Percentiles rank a stretch among this genome's conserved stretches.
Conservation (phyloP, 352 stramenopile genomes). For the Blastocystis sp. region DNA sequence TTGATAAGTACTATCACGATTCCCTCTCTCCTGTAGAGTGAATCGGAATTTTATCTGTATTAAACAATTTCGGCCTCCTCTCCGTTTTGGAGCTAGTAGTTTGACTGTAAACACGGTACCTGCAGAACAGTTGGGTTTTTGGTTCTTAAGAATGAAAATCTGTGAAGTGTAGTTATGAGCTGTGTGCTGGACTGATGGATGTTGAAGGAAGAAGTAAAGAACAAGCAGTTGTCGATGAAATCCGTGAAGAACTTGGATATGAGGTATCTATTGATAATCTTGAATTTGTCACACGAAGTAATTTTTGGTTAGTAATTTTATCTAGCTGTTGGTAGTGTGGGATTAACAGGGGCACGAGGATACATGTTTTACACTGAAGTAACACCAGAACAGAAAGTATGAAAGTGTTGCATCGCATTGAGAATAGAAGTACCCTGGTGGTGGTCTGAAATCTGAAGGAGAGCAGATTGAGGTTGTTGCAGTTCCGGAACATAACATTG, state of each 20-base stretch:
- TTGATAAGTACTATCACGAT: constrained; percentile 4
- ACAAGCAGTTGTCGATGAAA: constrained; percentile 47
- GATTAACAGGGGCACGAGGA: constrained; percentile 3
- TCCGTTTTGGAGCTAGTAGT: constrained; percentile 41
- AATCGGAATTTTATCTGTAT: constrained; percentile 46
- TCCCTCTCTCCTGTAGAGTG: neutral
- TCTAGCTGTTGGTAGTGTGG: constrained; percentile 39
- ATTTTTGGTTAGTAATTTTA: neutral
- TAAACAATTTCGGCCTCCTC: constrained; percentile 16
- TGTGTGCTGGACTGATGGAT: constrained; percentile 52
- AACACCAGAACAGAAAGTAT: constrained; percentile 45
- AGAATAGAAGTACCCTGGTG: constrained; percentile 23
- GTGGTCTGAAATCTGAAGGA: constrained; percentile 29
- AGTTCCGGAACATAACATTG: neutral
- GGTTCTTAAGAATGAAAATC: neutral
- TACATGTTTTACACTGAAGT: constrained; percentile 49
- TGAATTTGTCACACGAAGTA: constrained; percentile 40
- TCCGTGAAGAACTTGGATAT: constrained; percentile 40
- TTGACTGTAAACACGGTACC: constrained; percentile 2
- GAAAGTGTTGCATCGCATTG: too few relatives aligned
- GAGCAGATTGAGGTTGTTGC: constrained; percentile 42
- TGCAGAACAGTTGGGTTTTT: constrained; percentile 13
- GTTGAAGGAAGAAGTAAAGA: constrained; percentile 29
- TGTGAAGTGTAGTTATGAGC: constrained; percentile 38
- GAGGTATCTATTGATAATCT: constrained; percentile 1